Evolutionary conservation across 2,329 filamentous ascomycete species (phyloP), one percentile per base, ranked within the genome.

Genomic region (Dothistroma septosporum): DNA sequence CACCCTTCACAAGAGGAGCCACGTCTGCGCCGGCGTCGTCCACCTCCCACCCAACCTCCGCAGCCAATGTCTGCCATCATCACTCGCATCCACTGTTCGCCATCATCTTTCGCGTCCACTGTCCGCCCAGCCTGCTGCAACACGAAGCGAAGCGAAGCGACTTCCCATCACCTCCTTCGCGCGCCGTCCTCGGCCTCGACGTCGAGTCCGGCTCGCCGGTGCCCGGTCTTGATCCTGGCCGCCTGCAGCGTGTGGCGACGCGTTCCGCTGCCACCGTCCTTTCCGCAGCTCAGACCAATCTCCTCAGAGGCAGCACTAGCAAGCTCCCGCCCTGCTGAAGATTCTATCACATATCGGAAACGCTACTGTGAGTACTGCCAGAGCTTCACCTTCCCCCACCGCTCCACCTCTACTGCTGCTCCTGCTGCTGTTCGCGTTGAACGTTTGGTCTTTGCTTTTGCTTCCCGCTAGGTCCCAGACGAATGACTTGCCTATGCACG

Each of bases 401-500:
- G 12, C 49, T 33, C 22, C 49, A 32, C 31, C 24, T 11, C 24
- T 14, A 12, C 49, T 28, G n/a, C 48, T 6, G n/a, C 24, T 28
- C 24, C 24, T 28, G n/a, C 14, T 31, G 19, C 48, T 31, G 49
- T n/a, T n/a, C 50, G 50, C 31, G 28, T 53, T 14, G 50, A 53
- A 53, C 50, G 50, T 53, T 35, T 53, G 50, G 50, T 53, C 50
- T 35, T 53, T 53, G 50, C 50, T 53, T 56, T 56, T 44, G 54
- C 54, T 56, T 47, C 24, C 33, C 54, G 54, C 54, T 56, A 56
- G 35, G 37, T 2, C 21, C 53, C 33, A 46, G 53, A 44, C 53
- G 21, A 46, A 56, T 32, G 37, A 56, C 69, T 70, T 70, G 68
- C 68, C 63, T 69, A 60, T 63, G 62, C 66, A 60, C 32, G 47